A percentile compares a stretch with the other conserved stretches of the same genome.
Evolutionary conservation across 2,329 filamentous ascomycete genomes (phyloP).

Genomic region (Phyllosticta citrichinensis): DNA sequence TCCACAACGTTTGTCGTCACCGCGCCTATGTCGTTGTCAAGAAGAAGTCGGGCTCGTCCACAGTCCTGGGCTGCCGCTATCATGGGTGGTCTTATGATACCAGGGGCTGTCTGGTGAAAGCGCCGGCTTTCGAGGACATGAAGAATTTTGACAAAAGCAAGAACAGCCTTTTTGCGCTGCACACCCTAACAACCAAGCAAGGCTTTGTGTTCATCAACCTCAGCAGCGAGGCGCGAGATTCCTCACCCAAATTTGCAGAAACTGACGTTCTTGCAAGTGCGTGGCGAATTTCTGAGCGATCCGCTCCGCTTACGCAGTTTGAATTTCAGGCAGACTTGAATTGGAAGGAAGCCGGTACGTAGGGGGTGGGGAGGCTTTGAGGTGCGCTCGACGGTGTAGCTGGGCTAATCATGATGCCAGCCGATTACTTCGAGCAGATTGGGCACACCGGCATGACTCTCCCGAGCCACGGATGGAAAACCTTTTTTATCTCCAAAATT

Average conservation of each 20-base stretch:
- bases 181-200: constrained; percentile 15
- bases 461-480: not conserved
- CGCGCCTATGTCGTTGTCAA: constrained; percentile 34
- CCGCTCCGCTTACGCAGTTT: constrained; percentile 23
- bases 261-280: constrained; percentile 11
- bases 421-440: not conserved
- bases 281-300: constrained; percentile 12
- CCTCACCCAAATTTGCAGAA: constrained; percentile 11
- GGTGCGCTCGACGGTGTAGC: not conserved
- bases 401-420: constrained; percentile 9
- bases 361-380: not conserved
- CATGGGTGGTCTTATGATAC: constrained; percentile 39
- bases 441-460: not conserved
- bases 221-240: constrained; percentile 11
- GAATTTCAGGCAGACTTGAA: constrained; percentile 28
- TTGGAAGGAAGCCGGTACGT: constrained; percentile 27
- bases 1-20: constrained; percentile 38
- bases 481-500: not conserved
- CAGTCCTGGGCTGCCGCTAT: constrained; percentile 35
- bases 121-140: constrained; percentile 31
- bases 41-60: constrained; percentile 27
- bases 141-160: constrained; percentile 28
- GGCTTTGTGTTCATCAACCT: constrained; percentile 24
- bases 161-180: constrained; percentile 22
- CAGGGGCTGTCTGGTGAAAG: constrained; percentile 35